Evolutionary conservation across 257 asterid genomes (phyloP).

Genomic region (Solanum tarijense): DNA sequence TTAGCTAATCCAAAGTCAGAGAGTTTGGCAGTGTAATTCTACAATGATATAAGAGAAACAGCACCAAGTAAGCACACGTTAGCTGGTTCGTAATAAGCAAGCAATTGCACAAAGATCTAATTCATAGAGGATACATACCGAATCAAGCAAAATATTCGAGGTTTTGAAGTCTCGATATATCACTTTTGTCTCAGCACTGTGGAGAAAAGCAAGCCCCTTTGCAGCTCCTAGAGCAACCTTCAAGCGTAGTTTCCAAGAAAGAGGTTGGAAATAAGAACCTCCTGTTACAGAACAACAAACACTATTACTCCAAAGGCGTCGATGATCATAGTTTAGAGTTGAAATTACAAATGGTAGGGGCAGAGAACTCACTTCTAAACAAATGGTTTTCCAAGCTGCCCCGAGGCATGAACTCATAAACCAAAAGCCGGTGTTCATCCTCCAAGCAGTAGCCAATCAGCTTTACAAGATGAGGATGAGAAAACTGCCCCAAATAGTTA

Average conservation of each 20-base stretch:
- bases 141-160: conserved; percentile 74
- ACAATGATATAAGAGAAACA: conserved; percentile 10
- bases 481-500: conserved; percentile 14
- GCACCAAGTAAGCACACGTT: neutral
- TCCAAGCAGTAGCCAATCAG: conserved; percentile 16
- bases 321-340: neutral
- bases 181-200: conserved; percentile 68
- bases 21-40: conserved; percentile 86
- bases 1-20: conserved; percentile 92
- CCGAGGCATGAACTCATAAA: conserved; percentile 22
- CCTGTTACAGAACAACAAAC: conserved; percentile 26
- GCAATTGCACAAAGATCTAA: neutral
- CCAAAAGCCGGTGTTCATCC: conserved; percentile 24
- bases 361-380: conserved; percentile 18
- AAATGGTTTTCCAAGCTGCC: conserved; percentile 22
- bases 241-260: conserved; percentile 81
- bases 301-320: neutral
- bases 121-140: conserved; percentile 25
- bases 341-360: neutral
- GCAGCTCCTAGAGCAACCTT: conserved; percentile 90
- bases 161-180: conserved; percentile 83
- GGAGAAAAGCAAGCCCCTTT: conserved; percentile 87
- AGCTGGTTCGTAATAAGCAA: neutral
- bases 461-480: conserved; percentile 11
- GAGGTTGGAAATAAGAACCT: conserved; percentile 90